Evolutionary conservation across 2,329 filamentous ascomycete species (phyloP).

Genomic region (Trichothecium roseum): DNA sequence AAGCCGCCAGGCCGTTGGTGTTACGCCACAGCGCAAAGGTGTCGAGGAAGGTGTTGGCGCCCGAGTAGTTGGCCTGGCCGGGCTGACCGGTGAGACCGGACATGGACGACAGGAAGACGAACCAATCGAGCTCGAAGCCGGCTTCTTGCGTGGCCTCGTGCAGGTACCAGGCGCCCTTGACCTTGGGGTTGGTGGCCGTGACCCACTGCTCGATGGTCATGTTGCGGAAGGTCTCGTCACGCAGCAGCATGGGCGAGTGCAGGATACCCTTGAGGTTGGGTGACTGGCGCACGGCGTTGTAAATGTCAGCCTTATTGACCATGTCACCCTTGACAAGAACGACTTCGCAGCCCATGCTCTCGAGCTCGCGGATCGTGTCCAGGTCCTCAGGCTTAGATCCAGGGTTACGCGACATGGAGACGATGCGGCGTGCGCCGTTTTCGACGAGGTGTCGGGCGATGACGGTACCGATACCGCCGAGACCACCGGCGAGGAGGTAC

Average conservation of each 20-base stretch:
- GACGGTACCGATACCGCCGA: conserved; percentile 5
- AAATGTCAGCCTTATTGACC: conserved; percentile 18
- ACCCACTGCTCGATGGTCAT: conserved; percentile 9
- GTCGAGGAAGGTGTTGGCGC: conserved; percentile 21
- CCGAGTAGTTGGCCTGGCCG: conserved; percentile 29
- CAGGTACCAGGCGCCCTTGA: conserved; percentile 18
- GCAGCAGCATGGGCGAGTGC: background rate
- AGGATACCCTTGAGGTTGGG: conserved; percentile 11
- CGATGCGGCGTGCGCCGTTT: conserved; percentile 13
- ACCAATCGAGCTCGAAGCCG: conserved; percentile 23
- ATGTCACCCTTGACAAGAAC: conserved; percentile 14
- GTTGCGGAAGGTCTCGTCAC: conserved; percentile 1
- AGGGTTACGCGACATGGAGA: conserved; percentile 18
- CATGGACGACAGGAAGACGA: conserved; percentile 24
- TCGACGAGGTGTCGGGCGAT: conserved; percentile 5
- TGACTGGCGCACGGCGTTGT: conserved; percentile 9
- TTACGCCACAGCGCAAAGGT: conserved; percentile 8
- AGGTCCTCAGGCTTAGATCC: conserved; percentile 10
- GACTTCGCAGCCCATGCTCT: conserved; percentile 11
- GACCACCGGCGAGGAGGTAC: conserved; percentile 7
- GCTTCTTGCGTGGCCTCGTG: conserved; percentile 8
- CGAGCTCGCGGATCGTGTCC: conserved; percentile 14
- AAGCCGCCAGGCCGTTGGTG: background rate
- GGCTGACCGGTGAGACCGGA: conserved; percentile 20
- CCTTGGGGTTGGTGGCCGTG: conserved; percentile 18